phyloP scores from a whole-genome alignment of 257 asterid species.

The Petunia axillaris region DNA sequence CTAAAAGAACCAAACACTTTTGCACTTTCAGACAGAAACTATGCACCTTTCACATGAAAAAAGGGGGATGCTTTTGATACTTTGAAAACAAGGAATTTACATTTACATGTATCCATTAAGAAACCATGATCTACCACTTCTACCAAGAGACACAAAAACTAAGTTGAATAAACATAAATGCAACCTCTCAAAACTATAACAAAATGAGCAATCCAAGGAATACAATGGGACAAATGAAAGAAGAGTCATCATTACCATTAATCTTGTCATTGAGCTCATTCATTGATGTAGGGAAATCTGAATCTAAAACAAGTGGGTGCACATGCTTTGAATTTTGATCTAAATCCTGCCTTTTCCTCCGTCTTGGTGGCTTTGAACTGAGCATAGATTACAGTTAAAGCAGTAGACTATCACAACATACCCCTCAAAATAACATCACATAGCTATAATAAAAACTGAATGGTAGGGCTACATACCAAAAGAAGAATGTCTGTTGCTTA shows the following conservation, averaged over 20 bases:
- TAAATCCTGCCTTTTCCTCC: slow-evolving; percentile 50
- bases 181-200: slow-evolving; percentile 12
- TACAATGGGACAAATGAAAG: neutral
- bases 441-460: slow-evolving; percentile 28
- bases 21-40: slow-evolving; percentile 7
- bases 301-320: slow-evolving; percentile 66
- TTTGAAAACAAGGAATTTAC: neutral
- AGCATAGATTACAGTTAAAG: slow-evolving; percentile 31
- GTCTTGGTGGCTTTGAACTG: slow-evolving; percentile 75
- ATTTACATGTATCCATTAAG: slow-evolving; percentile 12
- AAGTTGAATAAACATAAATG: neutral
- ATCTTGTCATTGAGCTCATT: slow-evolving; percentile 62
- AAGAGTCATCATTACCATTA: slow-evolving; percentile 57
- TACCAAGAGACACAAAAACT: neutral
- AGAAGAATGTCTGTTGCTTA: slow-evolving; percentile 78
- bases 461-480: slow-evolving; percentile 55
- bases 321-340: slow-evolving; percentile 66
- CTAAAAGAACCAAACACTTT: neutral
- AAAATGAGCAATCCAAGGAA: neutral
- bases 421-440: slow-evolving; percentile 14
- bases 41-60: neutral
- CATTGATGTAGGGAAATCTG: slow-evolving; percentile 58
- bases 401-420: slow-evolving; percentile 29
- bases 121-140: slow-evolving; percentile 11
- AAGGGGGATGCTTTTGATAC: neutral